Evolutionary conservation across 306 rosid species (phyloP), one percentile per base, ranked within the genome.

Genomic region (Mimosa pudica): DNA sequence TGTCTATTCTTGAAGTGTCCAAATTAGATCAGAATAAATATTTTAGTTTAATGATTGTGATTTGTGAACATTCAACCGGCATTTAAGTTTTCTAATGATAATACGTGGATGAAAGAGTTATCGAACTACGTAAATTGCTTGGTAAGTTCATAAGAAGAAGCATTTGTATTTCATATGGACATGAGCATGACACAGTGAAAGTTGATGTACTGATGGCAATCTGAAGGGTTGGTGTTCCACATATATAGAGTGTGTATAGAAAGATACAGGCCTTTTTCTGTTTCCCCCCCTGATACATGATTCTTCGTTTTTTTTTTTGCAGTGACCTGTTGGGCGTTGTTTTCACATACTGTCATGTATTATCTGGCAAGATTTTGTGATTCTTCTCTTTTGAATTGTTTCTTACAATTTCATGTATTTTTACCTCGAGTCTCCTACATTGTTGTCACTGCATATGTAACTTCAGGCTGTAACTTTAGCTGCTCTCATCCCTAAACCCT

Each of bases 71-170:
- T 8, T 60, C 14, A 20, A 0, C 18, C 20, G 74, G 18, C 38
- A 13, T 20, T 45, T 14, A 20, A 70, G n/a, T 10, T 10, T 24
- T 45, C 41, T 10, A 45, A 45, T 58, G 64, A 20, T 70, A 70
- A 24, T 60, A 8, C 10, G 17, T 46, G 33, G 11, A 45, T 16
- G 44, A 54, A 45, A 33, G 52, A 33, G 33, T 64, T 55, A 7
- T 38, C 12, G 47, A 61, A 61, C 45, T 62, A 60, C 33, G 52
- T n/a, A 33, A 44, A 47, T 77, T 63, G 82, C 78, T 42, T 36
- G 38, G 24, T 54, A 65, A 33, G 24, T 77, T 61, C 82, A 38
- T 61, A 61, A 61, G 41, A 61, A 52, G 8, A 7, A 11, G 11
- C 24, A 6, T 55, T 3, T 20, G 10, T n/a, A 55, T n/a, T 55